These are phyloP conservation scores for Microcera coccophila DNA, from an alignment of 2,329 filamentous ascomycete species.

Conservation along the genomic window DNA sequence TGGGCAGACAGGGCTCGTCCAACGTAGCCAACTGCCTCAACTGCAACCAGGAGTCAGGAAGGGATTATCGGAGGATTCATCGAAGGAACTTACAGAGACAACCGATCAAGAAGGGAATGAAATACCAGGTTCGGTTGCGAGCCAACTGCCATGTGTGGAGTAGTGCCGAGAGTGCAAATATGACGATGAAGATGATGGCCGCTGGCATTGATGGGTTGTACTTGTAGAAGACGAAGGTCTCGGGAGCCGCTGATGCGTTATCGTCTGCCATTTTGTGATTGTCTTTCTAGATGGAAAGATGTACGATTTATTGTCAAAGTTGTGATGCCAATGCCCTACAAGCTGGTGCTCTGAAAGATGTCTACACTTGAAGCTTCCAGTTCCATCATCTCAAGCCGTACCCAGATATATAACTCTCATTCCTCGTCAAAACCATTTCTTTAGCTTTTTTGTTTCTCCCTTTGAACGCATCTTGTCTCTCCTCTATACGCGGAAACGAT, in stretches of 20 bases:
- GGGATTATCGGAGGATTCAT: too few relatives aligned
- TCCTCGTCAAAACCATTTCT: slow-evolving; percentile 5
- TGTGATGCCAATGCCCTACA: too few relatives aligned
- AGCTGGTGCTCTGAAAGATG: too few relatives aligned
- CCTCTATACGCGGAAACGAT: slow-evolving; percentile 6
- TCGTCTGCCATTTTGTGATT: neutral
- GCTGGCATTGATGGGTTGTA: slow-evolving; percentile 44
- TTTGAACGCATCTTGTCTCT: slow-evolving; percentile 1
- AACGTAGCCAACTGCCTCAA: slow-evolving; percentile 38
- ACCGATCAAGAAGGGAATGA: slow-evolving; percentile 51
- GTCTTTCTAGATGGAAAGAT: neutral
- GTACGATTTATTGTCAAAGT: too few relatives aligned
- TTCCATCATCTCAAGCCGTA: neutral
- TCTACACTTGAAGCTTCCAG: too few relatives aligned
- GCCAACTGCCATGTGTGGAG: slow-evolving; percentile 40
- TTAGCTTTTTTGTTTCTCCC: neutral
- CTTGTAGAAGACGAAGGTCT: slow-evolving; percentile 39
- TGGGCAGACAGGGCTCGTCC: slow-evolving; percentile 45
- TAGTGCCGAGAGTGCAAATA: slow-evolving; percentile 38
- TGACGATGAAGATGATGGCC: slow-evolving; percentile 39
- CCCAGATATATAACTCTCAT: slow-evolving; percentile 16
- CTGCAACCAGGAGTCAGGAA: slow-evolving; percentile 10
- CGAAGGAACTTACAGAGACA: slow-evolving; percentile 41
- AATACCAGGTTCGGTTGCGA: slow-evolving; percentile 46
- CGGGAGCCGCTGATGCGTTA: slow-evolving; percentile 4